Base-by-base conservation (phyloP, 805 yeast genomes). In the Candida orba region DNA sequence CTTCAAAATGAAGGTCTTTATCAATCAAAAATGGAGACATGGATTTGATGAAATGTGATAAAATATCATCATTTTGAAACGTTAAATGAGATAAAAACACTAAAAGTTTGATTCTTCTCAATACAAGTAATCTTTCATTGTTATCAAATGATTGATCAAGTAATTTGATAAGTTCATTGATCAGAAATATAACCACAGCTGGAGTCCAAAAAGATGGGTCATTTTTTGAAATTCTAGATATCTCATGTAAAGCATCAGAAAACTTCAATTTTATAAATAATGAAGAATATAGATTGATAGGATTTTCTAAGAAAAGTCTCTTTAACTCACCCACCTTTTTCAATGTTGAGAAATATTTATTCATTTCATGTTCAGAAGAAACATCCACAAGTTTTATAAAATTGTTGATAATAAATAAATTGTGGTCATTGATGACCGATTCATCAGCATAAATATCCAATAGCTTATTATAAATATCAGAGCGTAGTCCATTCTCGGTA, bases 311-410 rank as follows among this genome's bases (percentile, higher is more conserved):
- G 13, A 52, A 25, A 18, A 57, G 27, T 5, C 8, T 15, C 0
- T 29, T 33, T 6, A 40, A 24, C 6, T 23, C 8, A 1, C 43
- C 31, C 3, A 44, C 14, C 1, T 41, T 34, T 34, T 48, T 44
- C 3, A 41, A 9, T 2, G 36, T 47, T 12, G 56, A 52, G 8
- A 52, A 17, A 39, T 41, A 39, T 23, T 50, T 51, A 8, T 46
- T 33, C 10, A 60, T 32, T 0, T 45, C 47, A 0, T 35, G 15
- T 29, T 65, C 71, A 8, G 58, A 54, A 1, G 68, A 58, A 17
- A 69, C 57, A 46, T 77, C 78, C 14, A 71, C 64, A 20, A 65
- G 51, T 20, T 57, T 54, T 5, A 78, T 39, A 18, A 72, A 51
- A 33, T 70, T 69, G 31, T 55, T 52, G 1, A 71, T 54, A 4